Conservation (phyloP, 2,329 filamentous ascomycete genomes). For the Botrytis sinoallii region DNA sequence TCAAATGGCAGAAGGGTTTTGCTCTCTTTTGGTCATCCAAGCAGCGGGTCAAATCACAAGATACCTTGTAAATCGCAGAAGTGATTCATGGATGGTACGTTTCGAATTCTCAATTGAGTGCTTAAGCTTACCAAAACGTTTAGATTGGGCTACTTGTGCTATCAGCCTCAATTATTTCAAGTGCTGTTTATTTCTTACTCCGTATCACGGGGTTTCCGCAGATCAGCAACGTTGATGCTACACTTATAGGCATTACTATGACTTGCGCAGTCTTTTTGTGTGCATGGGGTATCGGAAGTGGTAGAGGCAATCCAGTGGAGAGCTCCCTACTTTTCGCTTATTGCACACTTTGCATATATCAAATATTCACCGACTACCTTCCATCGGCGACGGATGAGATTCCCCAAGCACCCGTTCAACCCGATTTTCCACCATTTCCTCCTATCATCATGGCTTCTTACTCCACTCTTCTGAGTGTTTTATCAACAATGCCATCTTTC, state of each 20-base stretch:
- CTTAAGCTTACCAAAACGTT: slow-evolving; percentile 22
- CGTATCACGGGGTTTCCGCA: slow-evolving; percentile 90
- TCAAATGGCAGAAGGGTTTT: slow-evolving; percentile 93
- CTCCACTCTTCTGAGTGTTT: slow-evolving; percentile 79
- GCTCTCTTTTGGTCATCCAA: slow-evolving; percentile 92
- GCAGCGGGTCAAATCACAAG: slow-evolving; percentile 89
- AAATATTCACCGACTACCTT: slow-evolving; percentile 98
- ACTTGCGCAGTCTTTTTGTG: slow-evolving; percentile 91
- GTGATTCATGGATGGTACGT: slow-evolving; percentile 94
- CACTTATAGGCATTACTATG: slow-evolving; percentile 86
- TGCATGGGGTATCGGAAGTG: slow-evolving; percentile 90
- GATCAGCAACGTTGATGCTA: slow-evolving; percentile 87
- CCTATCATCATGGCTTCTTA: slow-evolving; percentile 99
- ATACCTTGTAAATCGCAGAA: slow-evolving; percentile 90
- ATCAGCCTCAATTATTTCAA: slow-evolving; percentile 88
- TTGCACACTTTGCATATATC: slow-evolving; percentile 96
- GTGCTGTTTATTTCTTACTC: slow-evolving; percentile 94
- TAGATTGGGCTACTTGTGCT: slow-evolving; percentile 85
- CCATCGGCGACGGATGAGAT: slow-evolving; percentile 62
- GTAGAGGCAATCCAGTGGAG: slow-evolving; percentile 91
- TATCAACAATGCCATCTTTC: slow-evolving; percentile 78
- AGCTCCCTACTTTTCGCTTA: slow-evolving; percentile 95
- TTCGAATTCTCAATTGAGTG: neutral
- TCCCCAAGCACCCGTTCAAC: slow-evolving; percentile 56
- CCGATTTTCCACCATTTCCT: slow-evolving; percentile 93